Evolutionary conservation across 2,329 filamentous ascomycete species (phyloP).

Genomic region (Chalaropsis ovoidea): DNA sequence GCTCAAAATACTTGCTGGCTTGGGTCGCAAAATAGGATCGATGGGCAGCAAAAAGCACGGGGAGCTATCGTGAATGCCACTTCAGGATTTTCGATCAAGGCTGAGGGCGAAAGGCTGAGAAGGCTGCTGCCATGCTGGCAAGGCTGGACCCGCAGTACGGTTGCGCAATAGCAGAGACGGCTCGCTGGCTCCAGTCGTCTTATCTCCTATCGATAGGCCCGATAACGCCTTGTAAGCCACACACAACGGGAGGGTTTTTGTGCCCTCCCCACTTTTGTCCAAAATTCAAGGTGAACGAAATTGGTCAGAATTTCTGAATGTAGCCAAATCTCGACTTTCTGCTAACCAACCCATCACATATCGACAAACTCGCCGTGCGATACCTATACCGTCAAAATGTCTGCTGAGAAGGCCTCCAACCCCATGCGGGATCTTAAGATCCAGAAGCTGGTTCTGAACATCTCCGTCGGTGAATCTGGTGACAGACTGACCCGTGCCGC

Average conservation of each 20-base stretch:
- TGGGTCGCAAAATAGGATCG: conserved; percentile 11
- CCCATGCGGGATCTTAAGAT: conserved; percentile 99
- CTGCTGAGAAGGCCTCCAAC: conserved; percentile 81
- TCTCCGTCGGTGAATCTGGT: conserved; percentile 99
- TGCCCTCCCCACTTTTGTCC: conserved; percentile 25
- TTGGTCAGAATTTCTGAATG: background rate
- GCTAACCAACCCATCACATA: conserved; percentile 32
- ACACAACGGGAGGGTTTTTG: conserved; percentile 25
- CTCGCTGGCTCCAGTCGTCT: background rate
- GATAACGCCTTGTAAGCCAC: conserved; percentile 6
- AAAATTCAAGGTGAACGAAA: conserved; percentile 19
- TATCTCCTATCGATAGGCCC: conserved; percentile 17
- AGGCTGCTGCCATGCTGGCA: conserved; percentile 22
- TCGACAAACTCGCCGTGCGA: conserved; percentile 24
- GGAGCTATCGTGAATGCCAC: conserved; percentile 19
- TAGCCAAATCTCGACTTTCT: conserved; percentile 4
- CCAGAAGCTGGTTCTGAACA: conserved; percentile 99
- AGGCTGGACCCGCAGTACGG: conserved; percentile 18
- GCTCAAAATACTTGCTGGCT: background rate
- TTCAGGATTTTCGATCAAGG: conserved; percentile 25
- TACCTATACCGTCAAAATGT: conserved; percentile 31
- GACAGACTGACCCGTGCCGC: conserved; percentile 99
- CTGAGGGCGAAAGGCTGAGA: conserved; percentile 25
- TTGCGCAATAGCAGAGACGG: background rate
- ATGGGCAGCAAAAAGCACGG: conserved; percentile 16